These are phyloP conservation scores for Fomitopsis pulvina DNA, from an alignment of 768 basidiomycete species.

Conservation along the genomic window DNA sequence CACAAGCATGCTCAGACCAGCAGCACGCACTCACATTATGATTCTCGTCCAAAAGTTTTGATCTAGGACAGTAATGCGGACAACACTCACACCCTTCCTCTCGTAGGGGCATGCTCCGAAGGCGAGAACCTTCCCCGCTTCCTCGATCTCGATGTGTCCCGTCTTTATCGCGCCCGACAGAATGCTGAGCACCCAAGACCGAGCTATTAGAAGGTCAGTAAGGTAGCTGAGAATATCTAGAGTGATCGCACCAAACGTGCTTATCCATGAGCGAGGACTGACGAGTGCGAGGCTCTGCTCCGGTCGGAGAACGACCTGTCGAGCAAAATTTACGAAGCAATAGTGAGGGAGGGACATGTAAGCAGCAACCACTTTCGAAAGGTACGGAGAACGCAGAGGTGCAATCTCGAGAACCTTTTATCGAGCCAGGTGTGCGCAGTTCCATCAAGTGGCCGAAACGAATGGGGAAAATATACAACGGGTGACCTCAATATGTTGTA, in stretches of 20 bases:
- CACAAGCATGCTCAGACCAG: neutral
- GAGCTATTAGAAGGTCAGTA: slow-evolving; percentile 19
- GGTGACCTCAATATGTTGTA: no score
- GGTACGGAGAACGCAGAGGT: no score
- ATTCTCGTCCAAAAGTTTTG: slow-evolving; percentile 30
- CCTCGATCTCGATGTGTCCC: slow-evolving; percentile 25
- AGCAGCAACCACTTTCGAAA: no score
- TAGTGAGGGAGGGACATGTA: neutral
- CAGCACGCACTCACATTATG: slow-evolving; percentile 21
- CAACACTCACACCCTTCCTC: slow-evolving; percentile 7
- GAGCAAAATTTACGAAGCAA: neutral
- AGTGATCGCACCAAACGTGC: neutral
- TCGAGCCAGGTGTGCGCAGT: no score
- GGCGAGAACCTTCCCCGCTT: slow-evolving; percentile 16
- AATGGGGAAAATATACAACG: no score
- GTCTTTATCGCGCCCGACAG: slow-evolving; percentile 17
- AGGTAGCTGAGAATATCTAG: neutral
- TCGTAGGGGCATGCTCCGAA: slow-evolving; percentile 22
- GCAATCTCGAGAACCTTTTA: no score
- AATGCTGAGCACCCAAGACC: slow-evolving; percentile 20
- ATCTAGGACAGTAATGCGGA: slow-evolving; percentile 22
- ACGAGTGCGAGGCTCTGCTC: neutral
- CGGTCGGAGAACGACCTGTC: neutral
- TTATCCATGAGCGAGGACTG: neutral
- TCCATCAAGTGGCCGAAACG: no score